Evolutionary conservation across 768 basidiomycete species (phyloP).

Genomic region (Exsudoporus frostii): DNA sequence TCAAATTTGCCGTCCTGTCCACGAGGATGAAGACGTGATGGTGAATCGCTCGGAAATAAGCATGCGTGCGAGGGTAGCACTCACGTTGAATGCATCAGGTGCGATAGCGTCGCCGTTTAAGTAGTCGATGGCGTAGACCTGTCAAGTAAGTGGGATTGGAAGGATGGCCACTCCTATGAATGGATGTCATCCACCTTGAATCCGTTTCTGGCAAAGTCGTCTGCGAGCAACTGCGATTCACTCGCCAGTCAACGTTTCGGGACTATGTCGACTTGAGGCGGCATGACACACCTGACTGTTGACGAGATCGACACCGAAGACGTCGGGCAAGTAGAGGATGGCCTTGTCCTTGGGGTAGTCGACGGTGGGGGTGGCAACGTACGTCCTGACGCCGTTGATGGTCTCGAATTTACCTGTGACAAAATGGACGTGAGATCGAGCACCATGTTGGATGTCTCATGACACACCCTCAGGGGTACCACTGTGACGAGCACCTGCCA

Average conservation of each 20-base stretch:
- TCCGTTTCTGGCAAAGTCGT: constrained; percentile 42
- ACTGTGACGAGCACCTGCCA: constrained; percentile 46
- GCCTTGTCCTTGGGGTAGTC: constrained; percentile 56
- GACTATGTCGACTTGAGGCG: background rate
- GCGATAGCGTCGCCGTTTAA: constrained; percentile 28
- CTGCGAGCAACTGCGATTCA: constrained; percentile 37
- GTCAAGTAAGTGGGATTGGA: background rate
- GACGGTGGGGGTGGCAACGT: constrained; percentile 50
- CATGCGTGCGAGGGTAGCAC: background rate
- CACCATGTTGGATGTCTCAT: background rate
- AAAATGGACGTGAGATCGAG: background rate
- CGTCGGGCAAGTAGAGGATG: constrained; percentile 51
- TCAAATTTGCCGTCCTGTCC: constrained; percentile 20
- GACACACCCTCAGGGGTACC: constrained; percentile 43
- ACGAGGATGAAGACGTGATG: background rate
- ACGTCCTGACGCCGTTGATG: constrained; percentile 47
- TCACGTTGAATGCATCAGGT: constrained; percentile 12
- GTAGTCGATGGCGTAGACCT: constrained; percentile 27
- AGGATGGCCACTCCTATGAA: background rate
- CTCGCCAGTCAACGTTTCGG: background rate
- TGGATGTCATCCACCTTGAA: constrained; percentile 27
- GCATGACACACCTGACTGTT: constrained; percentile 40
- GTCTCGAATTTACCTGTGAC: constrained; percentile 39
- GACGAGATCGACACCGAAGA: constrained; percentile 46
- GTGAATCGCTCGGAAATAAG: background rate